phyloP scores from a whole-genome alignment of 2,329 filamentous ascomycete species.

The Scedosporium aurantiacum region DNA sequence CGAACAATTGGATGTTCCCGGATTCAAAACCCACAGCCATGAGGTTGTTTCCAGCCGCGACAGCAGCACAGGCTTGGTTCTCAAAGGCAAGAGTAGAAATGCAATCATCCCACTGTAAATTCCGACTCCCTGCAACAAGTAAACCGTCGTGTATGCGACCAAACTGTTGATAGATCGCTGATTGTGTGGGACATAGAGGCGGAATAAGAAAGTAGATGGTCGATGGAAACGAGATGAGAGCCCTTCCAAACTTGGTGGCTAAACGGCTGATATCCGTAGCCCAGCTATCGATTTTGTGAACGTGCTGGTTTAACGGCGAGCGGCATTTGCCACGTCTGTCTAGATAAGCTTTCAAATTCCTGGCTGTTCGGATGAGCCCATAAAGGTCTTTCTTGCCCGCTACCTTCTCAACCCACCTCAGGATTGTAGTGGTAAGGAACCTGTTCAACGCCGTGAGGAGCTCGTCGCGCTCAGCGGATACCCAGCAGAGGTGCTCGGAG shows the following conservation, averaged over 20 bases:
- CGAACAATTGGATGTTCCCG: not conserved
- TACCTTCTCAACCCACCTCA: slow-evolving; percentile 19
- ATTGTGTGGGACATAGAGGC: slow-evolving; percentile 20
- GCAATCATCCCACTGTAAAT: not conserved
- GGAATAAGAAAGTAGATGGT: slow-evolving; percentile 24
- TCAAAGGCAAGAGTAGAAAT: not conserved
- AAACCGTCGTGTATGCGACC: slow-evolving; percentile 9
- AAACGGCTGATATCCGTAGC: slow-evolving; percentile 19
- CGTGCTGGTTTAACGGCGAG: too few species aligned
- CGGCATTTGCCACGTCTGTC: not conserved
- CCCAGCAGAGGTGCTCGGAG: not conserved
- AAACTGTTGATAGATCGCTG: slow-evolving; percentile 11
- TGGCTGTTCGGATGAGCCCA: slow-evolving; percentile 13
- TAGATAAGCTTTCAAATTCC: not conserved
- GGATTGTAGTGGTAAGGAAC: slow-evolving; percentile 17
- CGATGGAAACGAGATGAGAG: slow-evolving; percentile 16
- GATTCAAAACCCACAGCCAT: not conserved
- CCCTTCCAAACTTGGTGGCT: slow-evolving; percentile 19
- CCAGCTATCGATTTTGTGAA: not conserved
- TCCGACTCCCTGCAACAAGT: not conserved
- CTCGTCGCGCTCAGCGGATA: slow-evolving; percentile 9
- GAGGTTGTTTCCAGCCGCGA: not conserved
- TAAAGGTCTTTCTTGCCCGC: slow-evolving; percentile 13
- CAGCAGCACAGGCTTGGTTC: not conserved
- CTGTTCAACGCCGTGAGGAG: slow-evolving; percentile 12